These are phyloP conservation scores for Tricholoma saponaceum DNA, from an alignment of 768 basidiomycete species.

Conservation along the genomic window DNA sequence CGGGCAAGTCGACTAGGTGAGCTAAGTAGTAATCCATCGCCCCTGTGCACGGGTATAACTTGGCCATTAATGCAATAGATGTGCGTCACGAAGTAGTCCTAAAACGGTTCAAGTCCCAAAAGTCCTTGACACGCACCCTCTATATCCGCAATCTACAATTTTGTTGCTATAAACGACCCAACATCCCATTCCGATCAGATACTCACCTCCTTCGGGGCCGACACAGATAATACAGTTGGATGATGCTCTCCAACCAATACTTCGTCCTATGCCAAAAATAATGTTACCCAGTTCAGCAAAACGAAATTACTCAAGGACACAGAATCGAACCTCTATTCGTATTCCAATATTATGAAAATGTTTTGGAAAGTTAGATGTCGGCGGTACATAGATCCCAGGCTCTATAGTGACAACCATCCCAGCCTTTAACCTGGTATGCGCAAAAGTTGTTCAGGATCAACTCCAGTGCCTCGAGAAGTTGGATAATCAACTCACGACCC, in stretches of 20 bases:
- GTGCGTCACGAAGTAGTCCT: neutral
- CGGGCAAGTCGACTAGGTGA: too few species aligned
- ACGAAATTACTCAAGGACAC: neutral
- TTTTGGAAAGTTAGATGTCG: constrained; percentile 71
- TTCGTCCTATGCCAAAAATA: constrained; percentile 50
- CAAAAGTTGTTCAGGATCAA: neutral
- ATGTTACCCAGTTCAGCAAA: constrained; percentile 1
- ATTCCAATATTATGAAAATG: constrained; percentile 90
- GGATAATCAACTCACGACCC: constrained; percentile 37
- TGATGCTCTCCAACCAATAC: constrained; percentile 63
- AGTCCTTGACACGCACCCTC: constrained; percentile 78
- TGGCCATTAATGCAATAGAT: neutral
- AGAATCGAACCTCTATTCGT: constrained; percentile 70
- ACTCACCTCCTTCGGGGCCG: constrained; percentile 79
- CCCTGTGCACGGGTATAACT: too few species aligned
- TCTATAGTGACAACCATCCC: constrained; percentile 95
- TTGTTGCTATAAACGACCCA: neutral
- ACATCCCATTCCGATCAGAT: too few species aligned
- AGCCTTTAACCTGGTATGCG: constrained; percentile 50
- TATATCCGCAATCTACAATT: constrained; percentile 59
- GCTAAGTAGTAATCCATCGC: too few species aligned
- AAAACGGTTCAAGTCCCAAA: constrained; percentile 54
- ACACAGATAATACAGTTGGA: constrained; percentile 58
- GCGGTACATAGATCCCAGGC: constrained; percentile 89
- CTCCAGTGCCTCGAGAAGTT: neutral